Evolutionary conservation across 2,329 filamentous ascomycete species (phyloP).

Genomic region (Microthyrium microscopicum): DNA sequence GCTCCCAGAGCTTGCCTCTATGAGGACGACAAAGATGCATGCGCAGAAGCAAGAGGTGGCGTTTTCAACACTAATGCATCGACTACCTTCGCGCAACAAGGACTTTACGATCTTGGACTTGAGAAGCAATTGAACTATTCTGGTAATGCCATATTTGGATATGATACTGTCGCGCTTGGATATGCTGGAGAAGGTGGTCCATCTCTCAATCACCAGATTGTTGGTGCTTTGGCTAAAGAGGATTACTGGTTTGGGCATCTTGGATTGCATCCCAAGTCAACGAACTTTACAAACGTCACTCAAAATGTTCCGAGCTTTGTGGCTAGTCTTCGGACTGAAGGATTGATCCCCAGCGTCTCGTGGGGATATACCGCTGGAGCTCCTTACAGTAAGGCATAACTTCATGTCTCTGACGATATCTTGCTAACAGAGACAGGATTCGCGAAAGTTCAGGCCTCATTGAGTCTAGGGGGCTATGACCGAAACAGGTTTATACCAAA

Average conservation of each 20-base stretch:
- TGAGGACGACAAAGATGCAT: slow-evolving; percentile 21
- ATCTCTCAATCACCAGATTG: slow-evolving; percentile 24
- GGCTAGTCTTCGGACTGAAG: slow-evolving; percentile 35
- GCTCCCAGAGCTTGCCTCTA: slow-evolving; percentile 42
- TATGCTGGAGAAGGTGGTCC: slow-evolving; percentile 22
- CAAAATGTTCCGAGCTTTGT: slow-evolving; percentile 38
- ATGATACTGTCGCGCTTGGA: slow-evolving; percentile 30
- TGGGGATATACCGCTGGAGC: slow-evolving; percentile 64
- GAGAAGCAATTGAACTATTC: slow-evolving; percentile 36
- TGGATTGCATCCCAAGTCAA: slow-evolving; percentile 31
- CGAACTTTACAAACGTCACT: slow-evolving; percentile 34
- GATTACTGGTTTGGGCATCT: slow-evolving; percentile 30
- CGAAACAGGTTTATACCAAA: slow-evolving; percentile 44
- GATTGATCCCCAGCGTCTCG: slow-evolving; percentile 51
- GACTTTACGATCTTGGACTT: slow-evolving; percentile 43
- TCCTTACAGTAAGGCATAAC: slow-evolving; percentile 40
- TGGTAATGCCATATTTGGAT: slow-evolving; percentile 49
- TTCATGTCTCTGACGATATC: neutral
- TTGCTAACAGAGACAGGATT: slow-evolving; percentile 12
- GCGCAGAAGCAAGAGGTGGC: slow-evolving; percentile 39
- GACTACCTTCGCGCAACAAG: slow-evolving; percentile 40
- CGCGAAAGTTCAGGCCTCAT: slow-evolving; percentile 22
- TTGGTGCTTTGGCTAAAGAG: slow-evolving; percentile 22
- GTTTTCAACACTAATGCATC: slow-evolving; percentile 40
- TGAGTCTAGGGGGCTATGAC: slow-evolving; percentile 59